These are phyloP conservation scores for Sporothrix protearum DNA, from an alignment of 2,329 filamentous ascomycete species.

Conservation along the genomic window DNA sequence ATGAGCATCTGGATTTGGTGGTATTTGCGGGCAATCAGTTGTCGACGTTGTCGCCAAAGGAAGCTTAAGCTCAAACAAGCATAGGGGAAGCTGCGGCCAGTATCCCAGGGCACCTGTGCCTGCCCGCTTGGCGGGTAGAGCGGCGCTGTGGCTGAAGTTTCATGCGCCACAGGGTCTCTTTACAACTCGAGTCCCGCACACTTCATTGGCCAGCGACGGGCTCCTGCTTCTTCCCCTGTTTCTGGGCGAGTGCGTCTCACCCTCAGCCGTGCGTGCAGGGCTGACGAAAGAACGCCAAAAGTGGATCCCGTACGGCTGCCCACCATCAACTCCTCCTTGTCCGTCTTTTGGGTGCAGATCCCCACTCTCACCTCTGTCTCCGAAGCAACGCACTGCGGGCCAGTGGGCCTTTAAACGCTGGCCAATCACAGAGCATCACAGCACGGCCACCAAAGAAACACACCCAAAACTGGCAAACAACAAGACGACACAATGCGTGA, in stretches of 20 bases:
- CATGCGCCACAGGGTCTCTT: slow-evolving; percentile 9
- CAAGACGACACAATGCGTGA: slow-evolving; percentile 5
- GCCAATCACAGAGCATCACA: slow-evolving; percentile 14
- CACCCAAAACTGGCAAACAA: not conserved
- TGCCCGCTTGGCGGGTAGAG: not conserved
- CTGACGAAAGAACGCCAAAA: slow-evolving; percentile 25
- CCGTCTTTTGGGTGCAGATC: slow-evolving; percentile 12
- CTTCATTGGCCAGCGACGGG: slow-evolving; percentile 6
- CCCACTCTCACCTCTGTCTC: slow-evolving; percentile 22
- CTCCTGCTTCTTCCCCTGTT: not conserved
- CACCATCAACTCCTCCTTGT: not conserved
- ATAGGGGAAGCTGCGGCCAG: not conserved
- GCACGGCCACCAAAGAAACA: not conserved
- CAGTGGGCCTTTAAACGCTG: not conserved
- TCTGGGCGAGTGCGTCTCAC: not conserved
- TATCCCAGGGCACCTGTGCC: not conserved
- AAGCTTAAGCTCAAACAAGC: slow-evolving; percentile 9
- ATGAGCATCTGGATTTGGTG: not conserved
- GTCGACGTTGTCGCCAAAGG: not conserved
- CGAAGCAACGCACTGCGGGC: slow-evolving; percentile 22
- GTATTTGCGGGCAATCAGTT: not conserved
- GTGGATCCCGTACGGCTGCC: slow-evolving; percentile 7
- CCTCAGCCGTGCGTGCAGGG: slow-evolving; percentile 26
- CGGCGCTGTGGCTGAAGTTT: not conserved
- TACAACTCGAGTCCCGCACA: slow-evolving; percentile 4